Percentiles rank a stretch among this genome's conserved stretches.
Conservation (phyloP, 2,329 filamentous ascomycete species). For the Magnaporthiopsis poae region DNA sequence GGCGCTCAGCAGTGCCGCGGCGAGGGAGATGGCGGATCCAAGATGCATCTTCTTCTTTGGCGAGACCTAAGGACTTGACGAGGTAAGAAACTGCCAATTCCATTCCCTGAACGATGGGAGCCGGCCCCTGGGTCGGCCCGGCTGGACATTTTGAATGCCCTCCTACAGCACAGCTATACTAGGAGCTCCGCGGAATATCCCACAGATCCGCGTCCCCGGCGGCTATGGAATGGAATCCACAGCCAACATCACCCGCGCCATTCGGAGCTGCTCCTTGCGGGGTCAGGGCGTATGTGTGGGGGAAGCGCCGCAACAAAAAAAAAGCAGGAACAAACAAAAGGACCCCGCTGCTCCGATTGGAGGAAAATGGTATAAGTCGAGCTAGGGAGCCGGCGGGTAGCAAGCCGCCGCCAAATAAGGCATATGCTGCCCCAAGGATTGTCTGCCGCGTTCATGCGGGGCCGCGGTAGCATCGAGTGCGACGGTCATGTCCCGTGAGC, state of each 20-base stretch:
- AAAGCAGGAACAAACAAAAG: background rate
- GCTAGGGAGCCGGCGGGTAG: background rate
- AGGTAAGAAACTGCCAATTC: too few species aligned
- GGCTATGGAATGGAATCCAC: background rate
- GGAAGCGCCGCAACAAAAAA: background rate
- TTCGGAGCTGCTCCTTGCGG: background rate
- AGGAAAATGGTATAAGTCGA: background rate
- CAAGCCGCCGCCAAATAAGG: background rate
- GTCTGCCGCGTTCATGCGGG: background rate
- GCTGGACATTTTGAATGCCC: too few species aligned
- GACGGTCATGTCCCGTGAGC: background rate
- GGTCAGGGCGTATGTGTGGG: background rate
- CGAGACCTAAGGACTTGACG: too few species aligned
- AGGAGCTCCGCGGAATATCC: background rate
- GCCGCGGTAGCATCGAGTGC: background rate
- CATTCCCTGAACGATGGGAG: too few species aligned
- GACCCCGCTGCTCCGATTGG: background rate
- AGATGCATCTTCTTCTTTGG: background rate
- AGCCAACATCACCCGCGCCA: background rate
- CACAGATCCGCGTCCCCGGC: background rate
- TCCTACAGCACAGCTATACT: too few species aligned
- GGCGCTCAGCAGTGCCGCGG: background rate
- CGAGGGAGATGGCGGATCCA: background rate
- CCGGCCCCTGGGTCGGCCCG: too few species aligned
- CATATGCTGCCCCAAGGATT: background rate